Evolutionary conservation across 2,329 filamentous ascomycete species (phyloP).

Genomic region (Coniochaeta prunicola): DNA sequence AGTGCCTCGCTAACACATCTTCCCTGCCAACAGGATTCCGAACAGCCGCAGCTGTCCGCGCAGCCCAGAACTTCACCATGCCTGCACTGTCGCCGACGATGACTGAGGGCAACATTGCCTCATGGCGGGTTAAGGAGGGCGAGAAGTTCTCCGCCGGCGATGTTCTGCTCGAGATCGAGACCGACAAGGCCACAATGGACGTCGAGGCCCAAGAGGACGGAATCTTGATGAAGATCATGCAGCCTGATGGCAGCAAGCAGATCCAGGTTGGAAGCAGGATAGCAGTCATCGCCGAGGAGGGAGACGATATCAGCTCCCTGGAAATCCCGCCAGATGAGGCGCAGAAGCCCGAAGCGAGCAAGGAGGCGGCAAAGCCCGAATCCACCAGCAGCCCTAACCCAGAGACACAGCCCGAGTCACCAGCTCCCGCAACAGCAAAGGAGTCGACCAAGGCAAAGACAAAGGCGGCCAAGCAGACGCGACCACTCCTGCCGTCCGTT

Average conservation of each 20-base stretch:
- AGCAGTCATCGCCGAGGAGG: conserved; percentile 73
- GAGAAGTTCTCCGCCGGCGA: conserved; percentile 77
- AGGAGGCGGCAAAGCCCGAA: conserved; percentile 17
- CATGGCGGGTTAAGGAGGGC: conserved; percentile 82
- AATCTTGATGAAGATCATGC: conserved; percentile 74
- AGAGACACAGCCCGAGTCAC: conserved; percentile 7
- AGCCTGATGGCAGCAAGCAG: conserved; percentile 65
- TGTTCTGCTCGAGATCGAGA: conserved; percentile 86
- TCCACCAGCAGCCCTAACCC: conserved; percentile 13
- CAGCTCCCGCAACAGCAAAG: conserved; percentile 16
- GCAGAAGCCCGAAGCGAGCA: conserved; percentile 27
- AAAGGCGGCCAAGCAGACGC: conserved; percentile 56
- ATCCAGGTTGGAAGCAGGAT: conserved; percentile 76
- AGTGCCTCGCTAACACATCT: conserved; percentile 4
- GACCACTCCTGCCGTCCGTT: conserved; percentile 78
- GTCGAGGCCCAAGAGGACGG: conserved; percentile 90
- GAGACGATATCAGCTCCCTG: conserved; percentile 68
- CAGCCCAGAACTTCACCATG: conserved; percentile 85
- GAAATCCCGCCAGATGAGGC: conserved; percentile 64
- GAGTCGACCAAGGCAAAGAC: conserved; percentile 34
- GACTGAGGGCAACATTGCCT: conserved; percentile 85
- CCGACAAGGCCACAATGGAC: conserved; percentile 91
- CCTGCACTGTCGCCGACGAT: conserved; percentile 86
- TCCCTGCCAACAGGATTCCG: conserved; percentile 49
- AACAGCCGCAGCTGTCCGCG: conserved; percentile 54